phyloP scores from a whole-genome alignment of 83 land plant genomes.

The Picea abies region DNA sequence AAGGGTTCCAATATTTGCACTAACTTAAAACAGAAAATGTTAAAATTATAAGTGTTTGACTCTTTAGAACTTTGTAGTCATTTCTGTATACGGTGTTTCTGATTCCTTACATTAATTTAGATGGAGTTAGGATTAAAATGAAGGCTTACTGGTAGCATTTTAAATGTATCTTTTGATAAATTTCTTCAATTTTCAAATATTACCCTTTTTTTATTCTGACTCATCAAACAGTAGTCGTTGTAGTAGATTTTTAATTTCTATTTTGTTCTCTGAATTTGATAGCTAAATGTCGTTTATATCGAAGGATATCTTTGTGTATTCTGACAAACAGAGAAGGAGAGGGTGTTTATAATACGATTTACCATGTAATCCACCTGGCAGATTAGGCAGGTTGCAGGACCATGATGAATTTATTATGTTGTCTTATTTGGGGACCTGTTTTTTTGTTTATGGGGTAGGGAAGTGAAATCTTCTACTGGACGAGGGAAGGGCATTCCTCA shows the following conservation, averaged over 20 bases:
- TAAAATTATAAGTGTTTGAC: too few relatives aligned
- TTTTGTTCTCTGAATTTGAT: background rate
- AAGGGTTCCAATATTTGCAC: too few relatives aligned
- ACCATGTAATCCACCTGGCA: background rate
- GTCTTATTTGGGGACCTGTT: slow-evolving; percentile 1
- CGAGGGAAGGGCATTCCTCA: slow-evolving; percentile 87
- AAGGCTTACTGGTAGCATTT: background rate
- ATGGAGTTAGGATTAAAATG: background rate
- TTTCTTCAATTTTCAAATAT: background rate
- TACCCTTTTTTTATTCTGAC: background rate
- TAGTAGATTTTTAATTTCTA: background rate
- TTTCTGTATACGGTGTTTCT: background rate
- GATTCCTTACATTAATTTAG: background rate
- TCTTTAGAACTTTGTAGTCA: background rate
- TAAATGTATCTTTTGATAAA: background rate
- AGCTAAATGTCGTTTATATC: background rate
- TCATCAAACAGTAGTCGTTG: background rate
- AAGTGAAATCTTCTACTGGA: slow-evolving; percentile 66
- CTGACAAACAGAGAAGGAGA: background rate
- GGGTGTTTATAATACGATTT: background rate
- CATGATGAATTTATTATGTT: background rate
- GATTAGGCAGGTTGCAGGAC: background rate
- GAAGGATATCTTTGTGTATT: background rate
- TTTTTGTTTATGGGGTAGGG: slow-evolving; percentile 38
- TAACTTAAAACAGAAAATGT: too few relatives aligned